Conservation (phyloP, 148 eudicot genomes). For the Camellia lanceoleosa region DNA sequence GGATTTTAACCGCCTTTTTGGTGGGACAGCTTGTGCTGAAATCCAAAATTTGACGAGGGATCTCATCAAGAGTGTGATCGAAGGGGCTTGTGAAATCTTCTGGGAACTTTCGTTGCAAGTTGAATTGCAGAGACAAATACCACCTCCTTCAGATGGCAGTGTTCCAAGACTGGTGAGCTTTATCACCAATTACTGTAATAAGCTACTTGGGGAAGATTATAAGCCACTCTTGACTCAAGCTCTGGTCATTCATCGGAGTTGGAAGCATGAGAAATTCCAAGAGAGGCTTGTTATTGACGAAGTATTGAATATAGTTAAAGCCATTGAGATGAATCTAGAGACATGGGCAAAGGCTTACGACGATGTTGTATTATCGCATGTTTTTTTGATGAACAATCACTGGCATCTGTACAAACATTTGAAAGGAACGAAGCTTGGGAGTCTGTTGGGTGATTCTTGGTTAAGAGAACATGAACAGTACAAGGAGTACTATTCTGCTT, state of each 20-base stretch:
- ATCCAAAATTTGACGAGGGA: conserved; percentile 30
- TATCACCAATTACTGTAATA: conserved; percentile 28
- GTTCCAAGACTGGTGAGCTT: conserved; percentile 29
- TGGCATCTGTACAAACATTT: conserved; percentile 28
- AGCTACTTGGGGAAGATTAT: conserved; percentile 27
- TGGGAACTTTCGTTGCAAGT: conserved; percentile 28
- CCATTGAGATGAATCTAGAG: conserved; percentile 25
- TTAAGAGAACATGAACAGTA: conserved; percentile 23
- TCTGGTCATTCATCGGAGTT: conserved; percentile 25
- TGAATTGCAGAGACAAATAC: conserved; percentile 27
- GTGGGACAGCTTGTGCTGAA: conserved; percentile 26
- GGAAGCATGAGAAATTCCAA: conserved; percentile 32
- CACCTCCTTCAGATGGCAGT: conserved; percentile 30
- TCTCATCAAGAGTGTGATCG: conserved; percentile 27
- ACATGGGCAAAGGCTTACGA: conserved; percentile 27
- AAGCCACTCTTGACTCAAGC: conserved; percentile 28
- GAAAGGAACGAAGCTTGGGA: conserved; percentile 29
- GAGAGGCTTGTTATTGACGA: conserved; percentile 27
- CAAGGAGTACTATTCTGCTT: conserved; percentile 24
- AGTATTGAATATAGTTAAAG: conserved; percentile 18
- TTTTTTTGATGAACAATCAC: conserved; percentile 30
- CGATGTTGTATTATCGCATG: conserved; percentile 9
- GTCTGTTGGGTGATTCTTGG: conserved; percentile 25
- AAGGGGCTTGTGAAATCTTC: conserved; percentile 29
- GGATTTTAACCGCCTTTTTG: conserved; percentile 32